Evolutionary conservation across 2,329 filamentous ascomycete species (phyloP), one percentile per base, ranked within the genome.

Genomic region (Verticillium klebahnii): DNA sequence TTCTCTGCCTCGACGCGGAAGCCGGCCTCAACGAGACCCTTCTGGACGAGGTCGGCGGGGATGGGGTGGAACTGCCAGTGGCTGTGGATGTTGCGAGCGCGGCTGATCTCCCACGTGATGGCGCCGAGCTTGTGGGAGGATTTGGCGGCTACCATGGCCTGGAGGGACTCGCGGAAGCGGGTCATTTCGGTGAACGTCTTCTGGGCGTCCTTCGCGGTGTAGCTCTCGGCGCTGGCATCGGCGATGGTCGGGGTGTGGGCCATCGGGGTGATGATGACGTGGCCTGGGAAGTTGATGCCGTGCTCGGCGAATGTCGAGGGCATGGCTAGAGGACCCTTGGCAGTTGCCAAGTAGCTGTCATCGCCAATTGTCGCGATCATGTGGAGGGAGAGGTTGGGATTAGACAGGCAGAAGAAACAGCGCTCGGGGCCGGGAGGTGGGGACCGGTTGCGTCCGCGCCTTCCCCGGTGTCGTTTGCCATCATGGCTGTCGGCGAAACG

Each of bases 391-490:
- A 95, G 80, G 64, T 89, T 90, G 6, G 90, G 87, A 73, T 96
- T 97, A 6, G 92, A 93, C 12, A 99, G 83, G 72, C 95, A 99
- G 79, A 99, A 98, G 80, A 95, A 99, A 77, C 95, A 99, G 69
- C 89, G 85, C 59, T 89, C 88, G 2, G 92, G 92, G 0, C 88
- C 87, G 0, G 87, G 87, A 7, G 86, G 87, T 14, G 88, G 87
- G 6, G 81, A 69, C 73, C 75, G 61, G 74, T 78, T 69, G 40
- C 73, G 77, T 1, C 77, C 77, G 15, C 80, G 80, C 68, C 82
- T 83, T 19, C 63, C 59, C 11, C 77, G 75, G 7, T 65, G 64
- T 14, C 63, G 60, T 39, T 76, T 69, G 56, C 80, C 74, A 56
- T 82, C 76, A 56, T 82, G 71, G 14, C 74, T 76, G 60, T 78